Evolutionary conservation across 441 rosid genomes (phyloP), one percentile per base, ranked within the genome.

Genomic region (Euphorbia schlechtendalii): DNA sequence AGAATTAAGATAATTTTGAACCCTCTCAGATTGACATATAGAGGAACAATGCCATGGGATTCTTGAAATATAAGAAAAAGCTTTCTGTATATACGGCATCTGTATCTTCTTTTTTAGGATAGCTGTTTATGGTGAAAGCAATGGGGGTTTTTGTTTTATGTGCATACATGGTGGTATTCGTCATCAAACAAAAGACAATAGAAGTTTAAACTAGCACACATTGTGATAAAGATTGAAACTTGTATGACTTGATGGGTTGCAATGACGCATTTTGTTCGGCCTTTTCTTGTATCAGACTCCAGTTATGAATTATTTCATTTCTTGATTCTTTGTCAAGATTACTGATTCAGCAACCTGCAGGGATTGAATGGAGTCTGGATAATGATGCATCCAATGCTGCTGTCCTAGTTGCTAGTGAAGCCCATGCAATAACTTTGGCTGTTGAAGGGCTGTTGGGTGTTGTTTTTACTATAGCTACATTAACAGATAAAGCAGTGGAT

Each of bases 361-460:
- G 99, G 65, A 78, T 92, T 75, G 99, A 96, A 76, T 96, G 99
- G 99, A 96, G 86, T 69, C 96, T 96, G 69, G 98, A 96, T 73
- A 87, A 92, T 78, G 99, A 96, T 80, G 98, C 97, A 69, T 86
- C 99, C 66, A 96, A 89, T 79, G 87, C 96, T 71, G 88, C 99
- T 41, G 99, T 96, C 73, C 78, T 96, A 75, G 96, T 90, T 83
- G 99, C 98, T 20, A 92, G 98, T 79, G 99, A 96, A 83, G 99
- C 98, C 64, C 98, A 96, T 82, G 95, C 98, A 70, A 85, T 96
- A 71, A 87, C 89, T 66, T 77, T 96, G 86, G 98, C 99, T 73
- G 87, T 90, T 80, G 98, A 96, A 84, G 99, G 99, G 67, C 80
- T 96, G 66, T 76, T 92, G 74, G 99, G 99, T 71, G 98, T 90